Base-by-base conservation (phyloP, 108 stramenopile genomes). In the Cyclotella baltica region DNA sequence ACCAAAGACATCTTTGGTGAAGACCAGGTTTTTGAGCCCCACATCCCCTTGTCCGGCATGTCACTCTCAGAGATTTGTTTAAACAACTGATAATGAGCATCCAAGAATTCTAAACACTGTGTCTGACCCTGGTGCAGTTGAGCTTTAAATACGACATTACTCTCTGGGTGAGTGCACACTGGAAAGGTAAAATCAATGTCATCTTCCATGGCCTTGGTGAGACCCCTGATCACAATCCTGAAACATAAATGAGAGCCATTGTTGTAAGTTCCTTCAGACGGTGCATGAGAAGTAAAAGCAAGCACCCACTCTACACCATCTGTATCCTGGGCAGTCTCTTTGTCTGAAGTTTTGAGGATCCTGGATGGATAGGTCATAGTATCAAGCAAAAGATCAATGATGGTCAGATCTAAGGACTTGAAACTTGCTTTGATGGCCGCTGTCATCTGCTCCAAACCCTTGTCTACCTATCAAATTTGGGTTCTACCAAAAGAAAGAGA, bases 111-210 rank as follows among this genome's bases (percentile, higher is more conserved):
- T 52, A 18, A 52, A 23, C 43, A 34, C 50, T 52, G 48, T 19
- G 29, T 51, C 29, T 33, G 25, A 25, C 29, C 30, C 35, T 28
- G 20, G 19, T 19, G 27, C 6, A 18, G 2, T 20, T 67, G 67
- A 3, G n/a, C 67, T 28, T 34, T 51, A 23, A 67, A 46, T 18
- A 51, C 43, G 10, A 25, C 48, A 20, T 67, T 48, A 1, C 19
- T 0, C 29, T 33, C 30, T 4, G 48, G 47, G 1, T 19, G 47
- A 27, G 38, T 33, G 27, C 29, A 27, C 2, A 67, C 52, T 10
- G 67, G 67, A 52, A 67, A 67, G 28, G 30, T 28, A 33, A 16
- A 51, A 31, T 67, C 67, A 19, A 67, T 67, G 2, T 25, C 67
- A 51, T 52, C 30, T 4, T 31, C 9, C 1, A 52, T 8, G 5